phyloP scores from a whole-genome alignment of 2,329 filamentous ascomycete genomes.

The Pestalotiopsis fici region DNA sequence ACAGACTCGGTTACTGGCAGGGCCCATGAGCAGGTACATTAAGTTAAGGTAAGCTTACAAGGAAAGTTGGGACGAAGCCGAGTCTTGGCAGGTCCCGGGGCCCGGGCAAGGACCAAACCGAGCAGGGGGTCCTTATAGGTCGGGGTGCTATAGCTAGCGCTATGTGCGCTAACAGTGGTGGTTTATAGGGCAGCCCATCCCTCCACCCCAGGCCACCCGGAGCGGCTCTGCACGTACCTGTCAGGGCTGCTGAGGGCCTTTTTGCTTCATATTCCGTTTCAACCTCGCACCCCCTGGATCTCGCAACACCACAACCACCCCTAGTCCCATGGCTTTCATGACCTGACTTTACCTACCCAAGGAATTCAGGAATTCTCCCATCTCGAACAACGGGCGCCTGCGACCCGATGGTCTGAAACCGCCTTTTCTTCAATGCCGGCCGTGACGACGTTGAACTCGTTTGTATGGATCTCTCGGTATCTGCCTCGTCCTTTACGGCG shows the following conservation, averaged over 20 bases:
- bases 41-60: conserved; percentile 2
- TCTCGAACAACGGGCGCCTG: conserved; percentile 22
- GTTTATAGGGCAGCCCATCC: too few species aligned
- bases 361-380: background rate
- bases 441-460: background rate
- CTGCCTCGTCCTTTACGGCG: background rate
- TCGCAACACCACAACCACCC: background rate
- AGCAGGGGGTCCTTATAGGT: conserved; percentile 16
- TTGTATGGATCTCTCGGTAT: too few species aligned
- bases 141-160: conserved; percentile 10
- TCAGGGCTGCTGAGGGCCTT: conserved; percentile 15
- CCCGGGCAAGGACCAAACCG: conserved; percentile 8
- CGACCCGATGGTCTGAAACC: conserved; percentile 31
- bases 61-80: conserved; percentile 6
- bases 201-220: too few species aligned
- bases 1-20: background rate
- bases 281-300: conserved; percentile 11
- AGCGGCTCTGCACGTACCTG: conserved; percentile 1
- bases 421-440: conserved; percentile 20
- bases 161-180: too few species aligned
- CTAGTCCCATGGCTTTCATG: background rate
- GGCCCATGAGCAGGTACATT: background rate
- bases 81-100: conserved; percentile 5
- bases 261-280: conserved; percentile 32
- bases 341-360: too few species aligned